These are phyloP conservation scores for Closterium sp. DNA, from an alignment of 139 green algal genomes.

Conservation along the genomic window DNA sequence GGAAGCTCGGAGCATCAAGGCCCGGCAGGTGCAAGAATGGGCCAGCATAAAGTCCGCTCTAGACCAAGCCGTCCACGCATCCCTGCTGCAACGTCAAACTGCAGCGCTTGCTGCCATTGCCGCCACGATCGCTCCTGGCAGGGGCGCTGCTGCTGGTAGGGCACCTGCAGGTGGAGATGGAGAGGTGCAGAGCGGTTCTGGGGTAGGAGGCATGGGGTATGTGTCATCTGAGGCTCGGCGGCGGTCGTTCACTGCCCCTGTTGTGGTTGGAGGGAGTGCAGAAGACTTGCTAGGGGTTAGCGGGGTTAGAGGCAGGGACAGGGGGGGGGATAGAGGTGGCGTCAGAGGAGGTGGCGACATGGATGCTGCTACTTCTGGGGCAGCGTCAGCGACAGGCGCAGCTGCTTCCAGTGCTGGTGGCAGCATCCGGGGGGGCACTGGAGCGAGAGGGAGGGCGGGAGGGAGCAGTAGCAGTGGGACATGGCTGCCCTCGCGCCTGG, in stretches of 20 bases:
- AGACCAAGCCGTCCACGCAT: not conserved
- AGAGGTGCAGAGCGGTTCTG: not conserved
- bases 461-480: not conserved
- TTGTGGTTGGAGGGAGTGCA: not conserved
- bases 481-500: not conserved
- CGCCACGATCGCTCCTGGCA: not conserved
- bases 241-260: not conserved
- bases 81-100: not conserved
- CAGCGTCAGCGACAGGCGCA: too few relatives aligned
- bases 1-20: not conserved
- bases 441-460: not conserved
- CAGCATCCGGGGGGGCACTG: not conserved
- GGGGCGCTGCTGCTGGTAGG: not conserved
- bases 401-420: not conserved
- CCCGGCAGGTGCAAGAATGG: conserved; percentile 21
- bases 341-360: too few relatives aligned
- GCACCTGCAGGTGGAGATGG: not conserved
- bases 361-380: not conserved
- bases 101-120: not conserved
- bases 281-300: too few relatives aligned
- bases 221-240: not conserved
- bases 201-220: not conserved
- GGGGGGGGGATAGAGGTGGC: too few relatives aligned
- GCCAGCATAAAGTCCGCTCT: conserved; percentile 6
- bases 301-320: too few relatives aligned